A percentile compares a stretch with the other conserved stretches of the same genome.
These are phyloP conservation scores for Fusarium sp. DNA, from an alignment of 2,329 filamentous ascomycete genomes.

Conservation along the genomic window DNA sequence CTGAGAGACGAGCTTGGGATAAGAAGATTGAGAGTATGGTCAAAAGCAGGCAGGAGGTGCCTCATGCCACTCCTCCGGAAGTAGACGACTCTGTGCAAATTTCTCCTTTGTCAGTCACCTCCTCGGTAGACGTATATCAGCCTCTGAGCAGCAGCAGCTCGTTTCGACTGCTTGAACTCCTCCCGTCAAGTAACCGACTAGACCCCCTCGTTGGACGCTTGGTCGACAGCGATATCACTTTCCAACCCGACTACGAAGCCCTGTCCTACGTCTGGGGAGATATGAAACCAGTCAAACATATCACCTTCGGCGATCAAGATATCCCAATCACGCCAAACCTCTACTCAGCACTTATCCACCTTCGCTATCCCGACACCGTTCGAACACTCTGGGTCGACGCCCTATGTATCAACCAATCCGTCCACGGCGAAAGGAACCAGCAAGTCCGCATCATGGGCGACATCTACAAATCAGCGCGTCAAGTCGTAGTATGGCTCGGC, in stretches of 20 bases:
- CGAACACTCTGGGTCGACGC: conserved; percentile 17
- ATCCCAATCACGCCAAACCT: conserved; percentile 4
- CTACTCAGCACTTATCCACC: conserved; percentile 1
- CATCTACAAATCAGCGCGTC: conserved; percentile 16
- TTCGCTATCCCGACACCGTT: neutral
- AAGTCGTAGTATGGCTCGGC: conserved; percentile 21
- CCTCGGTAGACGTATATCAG: neutral
- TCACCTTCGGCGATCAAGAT: neutral
- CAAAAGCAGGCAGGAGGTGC: neutral
- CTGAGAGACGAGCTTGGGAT: neutral
- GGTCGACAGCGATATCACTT: conserved; percentile 6
- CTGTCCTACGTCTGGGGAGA: conserved; percentile 26
- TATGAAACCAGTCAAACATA: neutral
- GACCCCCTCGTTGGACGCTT: neutral
- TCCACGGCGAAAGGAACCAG: conserved; percentile 18
- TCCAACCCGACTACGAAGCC: conserved; percentile 16
- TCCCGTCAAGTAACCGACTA: neutral
- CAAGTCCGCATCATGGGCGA: conserved; percentile 26
- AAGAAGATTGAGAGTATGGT: neutral
- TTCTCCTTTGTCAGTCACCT: accelerated
- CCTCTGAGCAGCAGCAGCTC: neutral
- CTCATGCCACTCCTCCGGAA: accelerated
- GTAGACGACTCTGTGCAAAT: accelerated
- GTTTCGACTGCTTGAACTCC: conserved; percentile 4
- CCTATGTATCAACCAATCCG: conserved; percentile 4